These are phyloP conservation scores for Dictyostelium brefeldianum DNA, from an alignment of 78 protist genomes.

Conservation along the genomic window DNA sequence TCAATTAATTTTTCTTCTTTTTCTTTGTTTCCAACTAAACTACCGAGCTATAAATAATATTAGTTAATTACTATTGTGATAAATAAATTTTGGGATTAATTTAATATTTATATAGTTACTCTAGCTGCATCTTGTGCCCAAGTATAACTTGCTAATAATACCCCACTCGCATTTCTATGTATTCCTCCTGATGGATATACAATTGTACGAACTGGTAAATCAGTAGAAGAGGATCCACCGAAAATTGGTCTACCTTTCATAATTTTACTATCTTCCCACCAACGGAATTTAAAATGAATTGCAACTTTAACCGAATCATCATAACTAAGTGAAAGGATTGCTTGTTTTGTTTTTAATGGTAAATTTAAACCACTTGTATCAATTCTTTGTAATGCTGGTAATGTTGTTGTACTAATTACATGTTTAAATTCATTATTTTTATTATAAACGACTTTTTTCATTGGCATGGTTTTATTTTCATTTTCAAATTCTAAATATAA, in stretches of 20 bases:
- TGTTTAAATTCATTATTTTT: slow-evolving; percentile 17
- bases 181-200: slow-evolving; percentile 45
- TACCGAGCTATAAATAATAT: too few species aligned
- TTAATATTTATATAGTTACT: background rate
- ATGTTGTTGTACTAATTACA: slow-evolving; percentile 26
- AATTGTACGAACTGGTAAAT: slow-evolving; percentile 21
- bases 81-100: too few species aligned
- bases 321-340: slow-evolving; percentile 3
- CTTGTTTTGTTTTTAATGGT: background rate
- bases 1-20: background rate
- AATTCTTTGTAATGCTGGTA: slow-evolving; percentile 20
- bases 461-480: background rate
- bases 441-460: too few species aligned
- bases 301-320: slow-evolving; percentile 19
- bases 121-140: slow-evolving; percentile 39
- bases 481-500: too few species aligned
- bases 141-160: background rate
- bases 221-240: slow-evolving; percentile 32
- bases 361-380: background rate
- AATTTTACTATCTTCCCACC: slow-evolving; percentile 40
- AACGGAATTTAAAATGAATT: slow-evolving; percentile 12
- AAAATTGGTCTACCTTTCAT: slow-evolving; percentile 51
- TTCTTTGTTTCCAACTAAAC: background rate
- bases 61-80: too few species aligned
- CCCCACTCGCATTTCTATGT: background rate